Conservation (phyloP, 441 rosid genomes). For the Syzygium malaccense region DNA sequence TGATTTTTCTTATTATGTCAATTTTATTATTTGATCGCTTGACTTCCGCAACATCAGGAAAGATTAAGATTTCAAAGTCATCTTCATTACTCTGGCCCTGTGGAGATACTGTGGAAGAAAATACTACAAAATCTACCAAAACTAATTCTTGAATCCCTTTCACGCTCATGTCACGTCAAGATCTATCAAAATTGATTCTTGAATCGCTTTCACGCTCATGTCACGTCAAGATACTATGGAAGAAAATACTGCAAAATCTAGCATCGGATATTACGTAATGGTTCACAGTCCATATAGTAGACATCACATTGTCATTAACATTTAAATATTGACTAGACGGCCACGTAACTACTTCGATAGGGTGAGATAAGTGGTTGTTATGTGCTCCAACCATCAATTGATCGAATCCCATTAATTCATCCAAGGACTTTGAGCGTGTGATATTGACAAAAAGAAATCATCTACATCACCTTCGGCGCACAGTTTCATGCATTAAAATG, state of each 20-base stretch:
- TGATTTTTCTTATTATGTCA: too few species aligned
- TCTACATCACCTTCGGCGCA: too few species aligned
- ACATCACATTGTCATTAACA: background rate
- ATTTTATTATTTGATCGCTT: too few species aligned
- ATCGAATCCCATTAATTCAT: background rate
- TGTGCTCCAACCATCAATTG: background rate
- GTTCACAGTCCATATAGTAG: background rate
- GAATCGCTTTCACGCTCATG: background rate
- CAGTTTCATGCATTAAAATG: too few species aligned
- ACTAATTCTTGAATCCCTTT: too few species aligned
- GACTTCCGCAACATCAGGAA: background rate
- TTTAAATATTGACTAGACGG: background rate
- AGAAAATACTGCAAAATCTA: background rate
- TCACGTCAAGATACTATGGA: background rate
- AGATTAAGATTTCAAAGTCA: background rate
- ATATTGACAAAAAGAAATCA: too few species aligned
- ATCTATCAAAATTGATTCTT: too few species aligned
- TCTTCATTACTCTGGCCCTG: background rate
- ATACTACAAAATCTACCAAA: too few species aligned
- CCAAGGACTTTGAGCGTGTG: too few species aligned
- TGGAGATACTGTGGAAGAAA: too few species aligned
- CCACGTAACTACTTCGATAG: background rate
- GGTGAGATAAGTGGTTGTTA: background rate
- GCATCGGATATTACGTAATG: background rate
- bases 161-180: too few species aligned